Percentiles rank a stretch among this genome's conserved stretches.
Conservation (phyloP, 768 basidiomycete species). For the Tricholoma furcatifolium region DNA sequence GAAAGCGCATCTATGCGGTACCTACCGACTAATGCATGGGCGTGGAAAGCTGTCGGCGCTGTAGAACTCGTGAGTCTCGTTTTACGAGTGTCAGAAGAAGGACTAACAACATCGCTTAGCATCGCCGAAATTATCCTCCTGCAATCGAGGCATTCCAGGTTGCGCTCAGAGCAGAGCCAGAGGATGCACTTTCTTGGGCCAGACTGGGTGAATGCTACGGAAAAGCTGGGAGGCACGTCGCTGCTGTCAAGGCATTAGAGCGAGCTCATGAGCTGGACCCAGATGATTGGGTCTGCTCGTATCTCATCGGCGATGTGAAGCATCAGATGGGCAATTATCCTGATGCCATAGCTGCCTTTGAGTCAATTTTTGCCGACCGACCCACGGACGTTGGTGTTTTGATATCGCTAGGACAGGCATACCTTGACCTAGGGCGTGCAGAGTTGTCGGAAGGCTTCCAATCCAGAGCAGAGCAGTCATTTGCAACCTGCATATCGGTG, state of each 20-base stretch:
- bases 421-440: constrained; percentile 66
- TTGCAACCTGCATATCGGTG: constrained; percentile 55
- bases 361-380: constrained; percentile 49
- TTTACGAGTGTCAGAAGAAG: neutral
- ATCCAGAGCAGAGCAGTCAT: constrained; percentile 71
- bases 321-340: constrained; percentile 71
- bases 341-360: constrained; percentile 71
- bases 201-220: constrained; percentile 91
- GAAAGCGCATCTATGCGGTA: constrained; percentile 49
- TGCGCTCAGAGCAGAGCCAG: constrained; percentile 74
- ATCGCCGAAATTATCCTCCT: constrained; percentile 60
- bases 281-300: constrained; percentile 79
- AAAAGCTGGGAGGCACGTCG: constrained; percentile 83
- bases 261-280: constrained; percentile 74
- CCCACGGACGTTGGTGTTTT: constrained; percentile 74
- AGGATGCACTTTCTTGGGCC: constrained; percentile 84
- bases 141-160: constrained; percentile 87
- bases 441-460: constrained; percentile 71
- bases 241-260: constrained; percentile 83
- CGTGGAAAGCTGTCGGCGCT: constrained; percentile 94
- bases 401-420: constrained; percentile 67
- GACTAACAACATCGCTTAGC: constrained; percentile 37
- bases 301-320: constrained; percentile 83
- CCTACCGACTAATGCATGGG: constrained; percentile 87
- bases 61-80: constrained; percentile 75